Evolutionary conservation across 73 alveolate species (phyloP), one percentile per base, ranked within the genome.

Genomic region (Effrenium voratum): DNA sequence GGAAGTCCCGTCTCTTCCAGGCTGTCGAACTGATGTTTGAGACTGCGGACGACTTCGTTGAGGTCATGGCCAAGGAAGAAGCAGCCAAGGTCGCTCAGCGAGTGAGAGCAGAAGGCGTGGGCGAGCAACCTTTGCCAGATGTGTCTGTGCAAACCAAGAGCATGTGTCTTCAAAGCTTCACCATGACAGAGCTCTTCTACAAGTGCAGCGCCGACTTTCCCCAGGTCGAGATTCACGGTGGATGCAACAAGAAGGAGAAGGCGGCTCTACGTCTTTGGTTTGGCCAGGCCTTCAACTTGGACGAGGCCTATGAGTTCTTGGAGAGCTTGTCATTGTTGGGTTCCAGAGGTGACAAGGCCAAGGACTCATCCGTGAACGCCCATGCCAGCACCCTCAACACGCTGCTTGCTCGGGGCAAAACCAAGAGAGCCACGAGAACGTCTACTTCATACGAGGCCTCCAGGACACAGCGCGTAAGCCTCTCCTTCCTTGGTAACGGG

Each of bases 341-440:
- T 5, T 46, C 22, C 26, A 60, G 28, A 22, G 30, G 50, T 22
- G 75, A 60, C 22, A 24, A 38, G 40, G 75, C 40, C 75, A 60
- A 60, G 34, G 34, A 16, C 30, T 13, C 75, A 8, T n/a, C n/a
- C n/a, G 34, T 72, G 50, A 72, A 72, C 49, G 6, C 44, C 46
- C 83, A 72, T 28, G 83, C 83, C 49, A 72, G 83, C 83, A 72
- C 83, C 26, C 34, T 72, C 16, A 72, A 72, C 83, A 34, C 83
- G 3, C 49, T 72, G 83, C 50, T 72, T 24, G 44, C 22, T 3
- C 83, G 34, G 83, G 83, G 83, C 26, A 22, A 49, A 22, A 72
- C 83, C 46, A 72, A 72, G 83, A 46, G 83, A 12, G 83, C 83
- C 28, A 72, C 83, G 30, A 46, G 83, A 46, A 72, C 83, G 5